Conservation (phyloP, 2,329 filamentous ascomycete species). For the Didymella glomerata region DNA sequence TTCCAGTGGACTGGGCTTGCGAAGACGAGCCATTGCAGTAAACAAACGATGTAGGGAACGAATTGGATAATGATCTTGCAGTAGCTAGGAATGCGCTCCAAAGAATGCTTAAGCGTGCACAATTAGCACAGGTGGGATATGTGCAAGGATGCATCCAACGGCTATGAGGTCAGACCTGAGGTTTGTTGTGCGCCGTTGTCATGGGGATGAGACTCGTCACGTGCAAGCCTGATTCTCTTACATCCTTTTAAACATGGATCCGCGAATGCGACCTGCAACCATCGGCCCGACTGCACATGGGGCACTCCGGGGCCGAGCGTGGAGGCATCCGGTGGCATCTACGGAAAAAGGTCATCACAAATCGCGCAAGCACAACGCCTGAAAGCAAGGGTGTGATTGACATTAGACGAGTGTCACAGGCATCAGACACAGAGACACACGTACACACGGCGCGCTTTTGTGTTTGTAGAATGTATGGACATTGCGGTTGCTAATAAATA, state of each 20-base stretch:
- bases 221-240: not conserved
- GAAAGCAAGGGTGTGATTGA: no score
- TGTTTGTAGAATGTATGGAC: conserved; percentile 4
- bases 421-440: no score
- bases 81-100: not conserved
- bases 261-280: not conserved
- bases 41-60: not conserved
- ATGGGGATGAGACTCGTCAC: conserved; percentile 7
- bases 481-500: conserved; percentile 29
- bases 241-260: not conserved
- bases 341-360: not conserved
- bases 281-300: conserved; percentile 1
- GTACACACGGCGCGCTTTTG: no score
- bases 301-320: not conserved
- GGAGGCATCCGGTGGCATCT: not conserved
- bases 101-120: not conserved
- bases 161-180: conserved; percentile 20
- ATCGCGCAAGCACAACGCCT: not conserved
- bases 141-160: conserved; percentile 10
- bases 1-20: conserved; percentile 43
- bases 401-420: no score
- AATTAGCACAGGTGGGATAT: conserved; percentile 1
- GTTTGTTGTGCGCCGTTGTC: conserved; percentile 18
- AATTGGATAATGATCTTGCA: not conserved
- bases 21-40: conserved; percentile 46